Conservation (phyloP, 2,329 filamentous ascomycete genomes). For the Phoma sp. region DNA sequence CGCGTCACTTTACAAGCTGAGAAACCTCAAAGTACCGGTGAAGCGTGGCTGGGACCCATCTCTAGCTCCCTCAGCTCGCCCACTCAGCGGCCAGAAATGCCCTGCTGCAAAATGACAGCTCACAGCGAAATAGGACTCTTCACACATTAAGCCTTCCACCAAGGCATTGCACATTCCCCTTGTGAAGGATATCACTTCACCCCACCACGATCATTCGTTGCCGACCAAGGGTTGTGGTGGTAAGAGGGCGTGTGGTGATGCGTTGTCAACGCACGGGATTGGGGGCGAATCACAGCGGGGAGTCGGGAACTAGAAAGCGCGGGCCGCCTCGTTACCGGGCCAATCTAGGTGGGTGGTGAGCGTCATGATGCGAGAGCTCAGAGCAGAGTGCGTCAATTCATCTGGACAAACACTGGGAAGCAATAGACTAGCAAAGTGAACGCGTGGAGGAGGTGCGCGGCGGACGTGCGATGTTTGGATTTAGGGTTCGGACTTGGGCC, state of each 20-base stretch:
- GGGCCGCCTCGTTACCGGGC: neutral
- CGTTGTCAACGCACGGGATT: slow-evolving; percentile 29
- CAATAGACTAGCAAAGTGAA: neutral
- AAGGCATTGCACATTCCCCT: no score
- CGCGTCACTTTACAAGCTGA: neutral
- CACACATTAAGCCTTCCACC: no score
- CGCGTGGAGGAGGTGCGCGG: neutral
- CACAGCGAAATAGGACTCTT: no score
- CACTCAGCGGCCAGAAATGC: no score
- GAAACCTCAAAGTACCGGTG: neutral
- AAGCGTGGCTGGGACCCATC: neutral
- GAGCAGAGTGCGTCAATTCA: neutral
- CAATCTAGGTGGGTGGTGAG: neutral
- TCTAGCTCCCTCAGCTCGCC: no score
- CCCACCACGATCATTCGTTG: neutral
- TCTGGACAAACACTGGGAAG: neutral
- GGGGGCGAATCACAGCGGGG: neutral
- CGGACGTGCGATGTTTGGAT: neutral
- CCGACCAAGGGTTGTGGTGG: neutral
- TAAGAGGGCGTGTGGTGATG: slow-evolving; percentile 23
- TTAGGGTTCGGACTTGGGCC: neutral
- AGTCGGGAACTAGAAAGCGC: neutral
- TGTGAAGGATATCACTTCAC: neutral
- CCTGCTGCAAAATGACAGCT: no score
- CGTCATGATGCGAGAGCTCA: slow-evolving; percentile 3